These are phyloP conservation scores for Centrapalus pauciflorus DNA, from an alignment of 129 eudicot genomes.

Conservation along the genomic window DNA sequence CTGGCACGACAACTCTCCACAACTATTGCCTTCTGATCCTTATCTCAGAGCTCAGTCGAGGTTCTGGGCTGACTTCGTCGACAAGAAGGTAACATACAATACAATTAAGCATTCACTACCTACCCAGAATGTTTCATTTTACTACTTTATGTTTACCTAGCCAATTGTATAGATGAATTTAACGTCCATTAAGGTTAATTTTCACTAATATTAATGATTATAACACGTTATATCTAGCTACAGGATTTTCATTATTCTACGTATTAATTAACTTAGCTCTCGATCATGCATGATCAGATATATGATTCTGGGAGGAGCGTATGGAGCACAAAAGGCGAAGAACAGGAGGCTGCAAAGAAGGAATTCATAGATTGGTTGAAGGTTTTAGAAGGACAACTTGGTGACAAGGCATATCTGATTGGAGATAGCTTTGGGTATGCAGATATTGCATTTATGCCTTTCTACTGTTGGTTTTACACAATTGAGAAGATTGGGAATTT, in stretches of 20 bases:
- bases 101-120: no score
- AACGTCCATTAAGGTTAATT: no score
- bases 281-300: not conserved
- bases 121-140: no score
- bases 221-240: not conserved
- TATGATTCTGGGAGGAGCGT: constrained; percentile 3
- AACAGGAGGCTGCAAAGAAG: constrained; percentile 4
- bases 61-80: constrained; percentile 29
- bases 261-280: not conserved
- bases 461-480: constrained; percentile 11
- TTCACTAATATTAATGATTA: not conserved
- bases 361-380: constrained; percentile 20
- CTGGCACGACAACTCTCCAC: not conserved
- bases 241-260: not conserved
- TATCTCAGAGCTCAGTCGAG: constrained; percentile 28
- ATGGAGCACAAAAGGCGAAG: constrained; percentile 15
- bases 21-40: constrained; percentile 26
- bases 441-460: constrained; percentile 16
- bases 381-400: constrained; percentile 18
- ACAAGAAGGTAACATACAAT: constrained; percentile 23
- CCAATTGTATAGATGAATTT: no score
- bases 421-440: constrained; percentile 28
- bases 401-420: constrained; percentile 15
- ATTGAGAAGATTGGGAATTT: constrained; percentile 11
- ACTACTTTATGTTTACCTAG: no score